These are phyloP conservation scores for Lactifluus hygrophoroides DNA, from an alignment of 768 basidiomycete species.

Conservation along the genomic window DNA sequence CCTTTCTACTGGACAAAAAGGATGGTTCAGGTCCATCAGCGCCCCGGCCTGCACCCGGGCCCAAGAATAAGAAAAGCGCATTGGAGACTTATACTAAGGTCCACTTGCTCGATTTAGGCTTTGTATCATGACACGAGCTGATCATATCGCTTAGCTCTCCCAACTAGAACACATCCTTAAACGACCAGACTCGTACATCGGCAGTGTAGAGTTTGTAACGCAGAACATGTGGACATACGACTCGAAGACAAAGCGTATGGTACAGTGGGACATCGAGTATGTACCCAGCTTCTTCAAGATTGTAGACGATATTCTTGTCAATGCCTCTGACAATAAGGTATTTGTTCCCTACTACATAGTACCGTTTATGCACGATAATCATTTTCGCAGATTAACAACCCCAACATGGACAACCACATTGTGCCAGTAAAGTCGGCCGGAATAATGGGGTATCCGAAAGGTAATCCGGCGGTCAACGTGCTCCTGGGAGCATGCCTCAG, in stretches of 20 bases:
- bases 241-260: slow-evolving; percentile 74
- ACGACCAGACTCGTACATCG: slow-evolving; percentile 93
- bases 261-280: slow-evolving; percentile 71
- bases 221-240: slow-evolving; percentile 95
- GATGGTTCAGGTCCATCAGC: slow-evolving; percentile 25
- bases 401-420: slow-evolving; percentile 89
- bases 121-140: not conserved
- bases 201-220: slow-evolving; percentile 83
- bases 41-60: slow-evolving; percentile 24
- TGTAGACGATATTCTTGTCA: slow-evolving; percentile 97
- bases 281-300: slow-evolving; percentile 99
- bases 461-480: too few relatives aligned
- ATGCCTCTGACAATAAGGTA: slow-evolving; percentile 99
- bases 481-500: too few relatives aligned
- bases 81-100: slow-evolving; percentile 91
- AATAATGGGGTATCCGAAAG: too few relatives aligned
- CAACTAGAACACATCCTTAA: slow-evolving; percentile 92
- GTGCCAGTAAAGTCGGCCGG: too few relatives aligned
- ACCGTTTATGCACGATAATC: not conserved
- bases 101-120: not conserved
- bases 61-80: slow-evolving; percentile 73
- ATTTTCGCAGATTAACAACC: slow-evolving; percentile 74
- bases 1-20: slow-evolving; percentile 34
- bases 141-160: slow-evolving; percentile 51
- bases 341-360: slow-evolving; percentile 21